These are phyloP conservation scores for Aquilaria yunnanensis DNA, from an alignment of 345 rosid species.

Conservation along the genomic window DNA sequence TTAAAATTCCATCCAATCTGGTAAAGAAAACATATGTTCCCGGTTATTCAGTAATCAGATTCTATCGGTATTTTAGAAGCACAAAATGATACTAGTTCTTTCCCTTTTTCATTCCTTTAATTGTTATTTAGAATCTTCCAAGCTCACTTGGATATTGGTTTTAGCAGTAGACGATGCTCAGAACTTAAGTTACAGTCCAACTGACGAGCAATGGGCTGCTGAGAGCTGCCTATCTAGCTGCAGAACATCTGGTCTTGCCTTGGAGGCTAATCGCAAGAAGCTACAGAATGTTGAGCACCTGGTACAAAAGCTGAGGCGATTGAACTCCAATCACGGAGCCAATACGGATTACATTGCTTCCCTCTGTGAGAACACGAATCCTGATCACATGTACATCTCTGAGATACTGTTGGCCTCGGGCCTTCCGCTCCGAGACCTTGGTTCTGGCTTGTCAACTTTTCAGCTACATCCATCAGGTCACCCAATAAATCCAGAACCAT, in stretches of 20 bases:
- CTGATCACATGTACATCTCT: slow-evolving; percentile 89
- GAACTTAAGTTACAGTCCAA: slow-evolving; percentile 22
- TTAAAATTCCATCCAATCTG: too few species aligned
- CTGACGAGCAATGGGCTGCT: slow-evolving; percentile 44
- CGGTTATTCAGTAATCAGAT: too few species aligned
- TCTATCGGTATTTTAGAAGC: too few species aligned
- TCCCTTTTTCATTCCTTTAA: slow-evolving; percentile 2
- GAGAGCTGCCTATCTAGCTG: slow-evolving; percentile 31
- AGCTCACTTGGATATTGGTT: slow-evolving; percentile 26
- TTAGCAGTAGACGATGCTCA: slow-evolving; percentile 34
- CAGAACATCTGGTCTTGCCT: slow-evolving; percentile 33
- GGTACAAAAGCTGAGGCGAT: slow-evolving; percentile 79
- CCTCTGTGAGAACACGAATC: slow-evolving; percentile 75
- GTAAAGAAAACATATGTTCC: too few species aligned
- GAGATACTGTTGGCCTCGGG: slow-evolving; percentile 95
- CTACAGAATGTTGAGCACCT: slow-evolving; percentile 76
- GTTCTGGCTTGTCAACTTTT: slow-evolving; percentile 50
- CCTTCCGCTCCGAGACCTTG: slow-evolving; percentile 74
- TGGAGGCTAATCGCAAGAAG: slow-evolving; percentile 76
- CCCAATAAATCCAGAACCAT: slow-evolving; percentile 84
- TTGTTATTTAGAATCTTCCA: not conserved
- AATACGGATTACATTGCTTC: slow-evolving; percentile 91
- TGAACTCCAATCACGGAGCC: slow-evolving; percentile 83
- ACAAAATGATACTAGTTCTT: not conserved
- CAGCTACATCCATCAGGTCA: slow-evolving; percentile 87